These are phyloP conservation scores for Pseudogymnoascus sp. DNA, from an alignment of 2,329 filamentous ascomycete genomes.

Conservation along the genomic window DNA sequence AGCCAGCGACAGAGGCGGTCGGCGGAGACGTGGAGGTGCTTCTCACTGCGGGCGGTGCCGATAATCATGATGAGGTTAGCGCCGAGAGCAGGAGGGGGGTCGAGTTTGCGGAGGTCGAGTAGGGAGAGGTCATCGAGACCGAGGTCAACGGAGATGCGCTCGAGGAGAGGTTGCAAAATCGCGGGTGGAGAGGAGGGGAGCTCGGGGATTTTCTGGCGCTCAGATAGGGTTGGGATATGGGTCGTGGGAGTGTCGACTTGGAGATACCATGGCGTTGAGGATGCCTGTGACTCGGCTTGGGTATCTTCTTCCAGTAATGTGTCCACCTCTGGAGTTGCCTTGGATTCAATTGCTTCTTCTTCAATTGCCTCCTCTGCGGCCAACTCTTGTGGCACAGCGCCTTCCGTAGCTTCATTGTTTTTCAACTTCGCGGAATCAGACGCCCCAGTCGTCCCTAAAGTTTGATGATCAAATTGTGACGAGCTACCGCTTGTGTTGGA, in stretches of 20 bases:
- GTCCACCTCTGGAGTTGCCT: conserved; percentile 11
- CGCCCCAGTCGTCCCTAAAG: not conserved
- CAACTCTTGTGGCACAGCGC: not conserved
- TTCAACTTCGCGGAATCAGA: not conserved
- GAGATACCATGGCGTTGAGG: conserved; percentile 70
- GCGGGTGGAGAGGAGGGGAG: conserved; percentile 53
- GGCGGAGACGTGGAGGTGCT: conserved; percentile 84
- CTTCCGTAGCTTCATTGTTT: not conserved
- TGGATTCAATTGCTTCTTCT: conserved; percentile 15
- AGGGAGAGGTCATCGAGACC: conserved; percentile 75
- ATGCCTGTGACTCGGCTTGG: not conserved
- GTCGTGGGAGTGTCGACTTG: conserved; percentile 50
- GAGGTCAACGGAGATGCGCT: conserved; percentile 73
- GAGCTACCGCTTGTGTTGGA: not conserved
- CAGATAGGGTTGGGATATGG: conserved; percentile 33
- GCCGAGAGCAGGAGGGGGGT: conserved; percentile 80
- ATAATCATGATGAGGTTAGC: conserved; percentile 88
- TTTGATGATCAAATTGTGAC: not conserved
- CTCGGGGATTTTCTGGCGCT: conserved; percentile 49
- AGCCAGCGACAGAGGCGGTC: conserved; percentile 86
- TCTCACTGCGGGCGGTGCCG: conserved; percentile 82
- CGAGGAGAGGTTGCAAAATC: conserved; percentile 62
- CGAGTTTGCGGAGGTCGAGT: conserved; percentile 73
- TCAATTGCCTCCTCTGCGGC: not conserved
- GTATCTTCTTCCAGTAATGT: conserved; percentile 1